phyloP scores from a whole-genome alignment of 1,284 basidiomycete species.

The Laetiporus sulphureus region DNA sequence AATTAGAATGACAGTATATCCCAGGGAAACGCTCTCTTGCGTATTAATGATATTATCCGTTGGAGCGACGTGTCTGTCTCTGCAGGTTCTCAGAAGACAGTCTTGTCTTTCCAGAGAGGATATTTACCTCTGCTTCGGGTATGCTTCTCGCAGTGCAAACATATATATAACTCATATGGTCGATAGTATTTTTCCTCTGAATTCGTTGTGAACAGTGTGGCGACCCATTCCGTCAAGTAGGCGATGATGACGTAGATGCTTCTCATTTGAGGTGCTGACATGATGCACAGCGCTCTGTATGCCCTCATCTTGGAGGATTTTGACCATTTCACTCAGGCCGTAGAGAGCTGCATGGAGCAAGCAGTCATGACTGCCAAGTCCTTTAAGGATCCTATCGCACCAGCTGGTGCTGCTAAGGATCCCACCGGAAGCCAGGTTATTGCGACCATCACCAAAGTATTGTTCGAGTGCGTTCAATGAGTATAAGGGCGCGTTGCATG shows the following conservation, averaged over 20 bases:
- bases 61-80: constrained; percentile 34
- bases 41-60: constrained; percentile 41
- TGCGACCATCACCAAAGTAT: constrained; percentile 1
- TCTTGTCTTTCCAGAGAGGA: constrained; percentile 53
- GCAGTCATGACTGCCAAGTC: constrained; percentile 28
- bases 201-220: constrained; percentile 51
- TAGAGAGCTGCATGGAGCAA: constrained; percentile 36
- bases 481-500: neutral
- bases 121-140: constrained; percentile 52
- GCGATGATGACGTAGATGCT: constrained; percentile 3
- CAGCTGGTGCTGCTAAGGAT: constrained; percentile 11
- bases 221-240: constrained; percentile 50
- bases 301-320: constrained; percentile 44
- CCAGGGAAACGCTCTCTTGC: constrained; percentile 45
- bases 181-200: constrained; percentile 57
- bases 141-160: constrained; percentile 12
- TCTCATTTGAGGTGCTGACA: neutral
- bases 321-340: constrained; percentile 30
- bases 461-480: constrained; percentile 4
- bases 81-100: constrained; percentile 26
- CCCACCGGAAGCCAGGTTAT: constrained; percentile 3
- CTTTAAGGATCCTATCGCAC: constrained; percentile 31
- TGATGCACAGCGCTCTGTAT: constrained; percentile 41
- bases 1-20: no score
- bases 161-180: neutral